These are phyloP conservation scores for Parathielavia appendiculata DNA, from an alignment of 495 filamentous ascomycete species.

Conservation along the genomic window DNA sequence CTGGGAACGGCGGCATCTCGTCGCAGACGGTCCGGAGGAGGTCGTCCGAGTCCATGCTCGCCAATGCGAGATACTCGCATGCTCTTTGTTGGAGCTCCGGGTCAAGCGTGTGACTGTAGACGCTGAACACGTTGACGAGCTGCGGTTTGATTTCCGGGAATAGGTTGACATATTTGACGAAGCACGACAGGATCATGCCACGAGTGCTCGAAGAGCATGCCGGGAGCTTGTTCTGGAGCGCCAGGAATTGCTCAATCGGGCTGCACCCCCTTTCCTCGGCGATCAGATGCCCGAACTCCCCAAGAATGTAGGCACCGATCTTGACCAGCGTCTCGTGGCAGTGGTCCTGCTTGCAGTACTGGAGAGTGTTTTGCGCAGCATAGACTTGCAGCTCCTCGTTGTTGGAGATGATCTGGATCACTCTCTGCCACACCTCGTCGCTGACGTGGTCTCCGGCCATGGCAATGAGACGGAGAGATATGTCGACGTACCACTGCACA, in stretches of 20 bases:
- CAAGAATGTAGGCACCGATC: slow-evolving; percentile 92
- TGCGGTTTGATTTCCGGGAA: slow-evolving; percentile 99
- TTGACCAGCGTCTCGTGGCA: slow-evolving; percentile 97
- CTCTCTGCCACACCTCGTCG: slow-evolving; percentile 98
- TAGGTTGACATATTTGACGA: slow-evolving; percentile 96
- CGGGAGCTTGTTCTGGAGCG: slow-evolving; percentile 83
- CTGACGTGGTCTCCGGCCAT: slow-evolving; percentile 98
- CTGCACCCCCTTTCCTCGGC: slow-evolving; percentile 91
- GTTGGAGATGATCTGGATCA: slow-evolving; percentile 98
- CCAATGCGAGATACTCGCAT: slow-evolving; percentile 89
- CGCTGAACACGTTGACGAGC: slow-evolving; percentile 78
- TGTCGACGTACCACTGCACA: slow-evolving; percentile 98
- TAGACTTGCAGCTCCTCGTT: slow-evolving; percentile 98
- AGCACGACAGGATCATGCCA: slow-evolving; percentile 89
- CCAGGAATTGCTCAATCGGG: slow-evolving; percentile 96
- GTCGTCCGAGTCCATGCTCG: slow-evolving; percentile 81
- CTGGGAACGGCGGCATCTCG: slow-evolving; percentile 98
- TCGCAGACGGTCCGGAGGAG: slow-evolving; percentile 93
- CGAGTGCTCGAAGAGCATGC: slow-evolving; percentile 82
- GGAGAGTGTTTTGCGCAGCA: slow-evolving; percentile 84
- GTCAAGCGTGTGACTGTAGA: slow-evolving; percentile 93
- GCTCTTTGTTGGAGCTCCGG: slow-evolving; percentile 94
- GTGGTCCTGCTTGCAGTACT: slow-evolving; percentile 83
- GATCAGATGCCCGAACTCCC: slow-evolving; percentile 96
- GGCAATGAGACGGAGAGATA: slow-evolving; percentile 87